Conservation (phyloP, 805 yeast genomes). For the Priceomyces melissophilus region DNA sequence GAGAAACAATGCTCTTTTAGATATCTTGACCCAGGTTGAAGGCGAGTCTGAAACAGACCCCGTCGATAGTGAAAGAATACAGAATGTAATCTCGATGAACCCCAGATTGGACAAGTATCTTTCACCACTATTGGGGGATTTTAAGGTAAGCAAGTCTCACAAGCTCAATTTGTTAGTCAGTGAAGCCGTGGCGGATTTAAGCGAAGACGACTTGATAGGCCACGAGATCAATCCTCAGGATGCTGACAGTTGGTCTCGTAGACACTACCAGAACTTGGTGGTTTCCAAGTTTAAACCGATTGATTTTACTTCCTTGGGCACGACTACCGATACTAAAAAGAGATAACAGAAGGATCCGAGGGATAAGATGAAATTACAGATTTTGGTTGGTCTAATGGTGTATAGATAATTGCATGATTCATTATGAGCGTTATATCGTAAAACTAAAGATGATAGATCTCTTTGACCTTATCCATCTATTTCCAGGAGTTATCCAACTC, state of each 20-base stretch:
- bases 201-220: slow-evolving; percentile 32
- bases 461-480: no score
- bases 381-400: no score
- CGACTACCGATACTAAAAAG: neutral
- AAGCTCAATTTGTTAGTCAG: slow-evolving; percentile 25
- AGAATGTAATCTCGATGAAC: slow-evolving; percentile 17
- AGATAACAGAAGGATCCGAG: slow-evolving; percentile 6
- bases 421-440: no score
- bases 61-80: slow-evolving; percentile 12
- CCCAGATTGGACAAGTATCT: slow-evolving; percentile 19
- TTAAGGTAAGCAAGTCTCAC: slow-evolving; percentile 15
- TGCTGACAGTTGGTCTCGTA: slow-evolving; percentile 35
- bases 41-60: slow-evolving; percentile 3
- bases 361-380: slow-evolving; percentile 12
- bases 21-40: slow-evolving; percentile 20
- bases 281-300: slow-evolving; percentile 34
- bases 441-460: no score
- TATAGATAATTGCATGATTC: no score
- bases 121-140: slow-evolving; percentile 13
- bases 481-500: neutral
- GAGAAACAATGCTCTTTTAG: slow-evolving; percentile 35
- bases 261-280: slow-evolving; percentile 33
- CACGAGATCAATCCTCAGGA: slow-evolving; percentile 40
- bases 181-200: slow-evolving; percentile 37
- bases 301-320: slow-evolving; percentile 7